Evolutionary conservation across 208 protist genomes (phyloP).

Genomic region (Acanthamoeba castellanii): DNA sequence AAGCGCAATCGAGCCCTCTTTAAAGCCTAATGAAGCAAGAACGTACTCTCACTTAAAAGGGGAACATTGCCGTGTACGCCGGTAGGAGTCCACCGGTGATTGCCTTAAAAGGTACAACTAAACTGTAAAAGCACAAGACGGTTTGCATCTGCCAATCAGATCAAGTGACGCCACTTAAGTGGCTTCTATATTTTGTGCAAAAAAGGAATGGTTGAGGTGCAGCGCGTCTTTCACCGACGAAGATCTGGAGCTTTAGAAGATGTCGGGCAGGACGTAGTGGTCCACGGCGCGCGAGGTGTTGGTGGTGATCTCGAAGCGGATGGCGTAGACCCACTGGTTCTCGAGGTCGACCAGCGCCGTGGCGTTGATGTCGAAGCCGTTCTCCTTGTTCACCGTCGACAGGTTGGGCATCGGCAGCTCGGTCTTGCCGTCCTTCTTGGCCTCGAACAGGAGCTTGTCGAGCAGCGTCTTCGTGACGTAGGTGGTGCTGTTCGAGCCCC

Average conservation of each 20-base stretch:
- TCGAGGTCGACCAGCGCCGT: conserved; percentile 34
- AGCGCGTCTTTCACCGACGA: no score
- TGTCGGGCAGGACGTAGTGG: conserved; percentile 19
- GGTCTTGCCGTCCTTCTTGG: conserved; percentile 15
- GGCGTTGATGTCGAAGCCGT: not conserved
- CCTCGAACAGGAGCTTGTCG: not conserved
- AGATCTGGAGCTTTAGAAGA: not conserved
- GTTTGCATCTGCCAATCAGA: no score
- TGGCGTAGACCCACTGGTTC: conserved; percentile 58
- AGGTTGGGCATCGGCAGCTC: not conserved
- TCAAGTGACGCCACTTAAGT: no score
- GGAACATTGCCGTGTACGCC: no score
- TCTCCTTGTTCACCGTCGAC: not conserved
- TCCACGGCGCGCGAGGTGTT: not conserved
- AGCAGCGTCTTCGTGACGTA: not conserved
- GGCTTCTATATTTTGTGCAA: no score
- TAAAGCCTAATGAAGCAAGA: no score
- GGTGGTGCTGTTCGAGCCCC: not conserved
- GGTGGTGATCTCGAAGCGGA: conserved; percentile 43
- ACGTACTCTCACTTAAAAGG: no score
- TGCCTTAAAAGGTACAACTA: no score
- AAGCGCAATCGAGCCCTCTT: no score
- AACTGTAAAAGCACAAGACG: no score
- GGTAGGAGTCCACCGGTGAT: no score
- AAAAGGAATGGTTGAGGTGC: no score